These are phyloP conservation scores for Tulasnella sp. DNA, from an alignment of 768 basidiomycete species.

Conservation along the genomic window DNA sequence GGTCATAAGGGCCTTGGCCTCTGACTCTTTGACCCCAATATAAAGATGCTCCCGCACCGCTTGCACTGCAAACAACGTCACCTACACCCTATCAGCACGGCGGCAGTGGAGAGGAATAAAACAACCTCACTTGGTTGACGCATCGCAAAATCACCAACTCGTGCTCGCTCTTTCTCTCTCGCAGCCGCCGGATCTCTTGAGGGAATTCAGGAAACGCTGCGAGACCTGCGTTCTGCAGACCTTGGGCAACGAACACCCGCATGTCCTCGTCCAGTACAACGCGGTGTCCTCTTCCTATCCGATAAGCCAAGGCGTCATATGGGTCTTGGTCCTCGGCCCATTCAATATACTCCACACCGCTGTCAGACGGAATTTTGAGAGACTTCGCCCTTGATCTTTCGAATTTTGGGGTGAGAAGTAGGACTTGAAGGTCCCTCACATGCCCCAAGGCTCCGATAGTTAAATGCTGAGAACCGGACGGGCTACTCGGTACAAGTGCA, in stretches of 20 bases:
- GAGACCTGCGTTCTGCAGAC: conserved; percentile 37
- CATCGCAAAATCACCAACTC: conserved; percentile 65
- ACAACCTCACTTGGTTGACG: conserved; percentile 53
- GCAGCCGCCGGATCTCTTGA: conserved; percentile 41
- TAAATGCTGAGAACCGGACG: too few relatives aligned
- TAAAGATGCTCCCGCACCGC: conserved; percentile 46
- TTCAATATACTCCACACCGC: conserved; percentile 26
- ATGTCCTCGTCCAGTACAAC: conserved; percentile 51
- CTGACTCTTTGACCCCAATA: conserved; percentile 65
- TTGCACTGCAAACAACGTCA: conserved; percentile 64
- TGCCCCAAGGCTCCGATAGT: conserved; percentile 3
- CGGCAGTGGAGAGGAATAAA: too few relatives aligned
- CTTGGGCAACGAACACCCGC: conserved; percentile 53
- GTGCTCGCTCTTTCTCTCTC: conserved; percentile 60
- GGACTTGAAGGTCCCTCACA: conserved; percentile 36
- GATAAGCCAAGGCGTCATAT: conserved; percentile 37
- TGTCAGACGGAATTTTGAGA: conserved; percentile 35
- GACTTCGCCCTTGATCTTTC: conserved; percentile 57
- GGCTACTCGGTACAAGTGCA: conserved; percentile 42
- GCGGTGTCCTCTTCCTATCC: too few relatives aligned
- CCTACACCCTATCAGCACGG: conserved; percentile 33
- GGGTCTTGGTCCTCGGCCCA: conserved; percentile 56
- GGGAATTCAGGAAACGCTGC: conserved; percentile 39
- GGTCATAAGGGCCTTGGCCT: conserved; percentile 46
- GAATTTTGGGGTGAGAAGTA: conserved; percentile 63